Conservation (phyloP, 495 filamentous ascomycete genomes). For the Aspergillus wentii region DNA sequence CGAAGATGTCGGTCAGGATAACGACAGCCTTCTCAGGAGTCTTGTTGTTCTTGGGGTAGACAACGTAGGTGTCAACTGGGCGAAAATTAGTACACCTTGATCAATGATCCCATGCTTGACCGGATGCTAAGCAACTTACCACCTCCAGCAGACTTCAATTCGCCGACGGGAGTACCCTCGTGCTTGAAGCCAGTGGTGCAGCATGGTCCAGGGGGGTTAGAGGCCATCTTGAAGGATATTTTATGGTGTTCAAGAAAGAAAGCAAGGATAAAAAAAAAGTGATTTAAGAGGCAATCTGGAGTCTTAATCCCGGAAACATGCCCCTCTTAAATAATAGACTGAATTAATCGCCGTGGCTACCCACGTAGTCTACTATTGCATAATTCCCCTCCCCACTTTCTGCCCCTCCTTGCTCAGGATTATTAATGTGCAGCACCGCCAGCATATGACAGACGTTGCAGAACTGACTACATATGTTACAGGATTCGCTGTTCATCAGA, state of each 20-base stretch:
- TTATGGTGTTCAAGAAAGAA: too few relatives aligned
- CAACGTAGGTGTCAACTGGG: slow-evolving; percentile 38
- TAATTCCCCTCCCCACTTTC: slow-evolving; percentile 5
- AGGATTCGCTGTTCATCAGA: not conserved
- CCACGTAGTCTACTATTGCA: too few relatives aligned
- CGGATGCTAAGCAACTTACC: slow-evolving; percentile 18
- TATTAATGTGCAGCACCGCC: not conserved
- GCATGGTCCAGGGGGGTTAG: slow-evolving; percentile 51
- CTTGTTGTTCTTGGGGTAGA: slow-evolving; percentile 37
- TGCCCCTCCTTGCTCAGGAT: not conserved
- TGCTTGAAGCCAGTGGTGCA: slow-evolving; percentile 52
- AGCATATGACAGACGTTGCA: not conserved
- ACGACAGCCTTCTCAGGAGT: slow-evolving; percentile 36
- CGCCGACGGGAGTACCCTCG: slow-evolving; percentile 37
- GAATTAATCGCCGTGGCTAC: too few relatives aligned
- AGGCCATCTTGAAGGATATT: slow-evolving; percentile 49
- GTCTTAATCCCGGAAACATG: too few relatives aligned
- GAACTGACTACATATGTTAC: too few relatives aligned
- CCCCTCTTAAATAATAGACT: slow-evolving; percentile 1
- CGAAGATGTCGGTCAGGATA: slow-evolving; percentile 61
- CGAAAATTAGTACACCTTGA: slow-evolving; percentile 5
- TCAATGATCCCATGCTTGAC: slow-evolving; percentile 19
- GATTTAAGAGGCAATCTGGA: not conserved
- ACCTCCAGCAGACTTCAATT: slow-evolving; percentile 35
- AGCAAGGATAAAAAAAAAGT: too few relatives aligned